Evolutionary conservation across 768 basidiomycete species (phyloP).

Genomic region (Xerocomellus chrysenteron): DNA sequence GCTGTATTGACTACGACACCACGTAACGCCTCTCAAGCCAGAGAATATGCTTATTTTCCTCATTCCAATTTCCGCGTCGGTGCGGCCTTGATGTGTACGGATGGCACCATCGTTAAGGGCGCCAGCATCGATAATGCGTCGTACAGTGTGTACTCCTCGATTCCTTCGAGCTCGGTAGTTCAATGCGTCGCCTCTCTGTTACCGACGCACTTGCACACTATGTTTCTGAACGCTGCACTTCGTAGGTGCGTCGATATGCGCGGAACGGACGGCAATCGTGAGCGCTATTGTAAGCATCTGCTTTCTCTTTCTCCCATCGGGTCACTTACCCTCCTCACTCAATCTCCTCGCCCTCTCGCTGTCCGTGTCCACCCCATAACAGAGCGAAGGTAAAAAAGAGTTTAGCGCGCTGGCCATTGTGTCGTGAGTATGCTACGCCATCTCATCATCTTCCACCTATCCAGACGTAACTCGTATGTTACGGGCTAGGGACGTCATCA

Average conservation of each 20-base stretch:
- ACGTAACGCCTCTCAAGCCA: conserved; percentile 42
- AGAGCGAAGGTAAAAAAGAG: no score
- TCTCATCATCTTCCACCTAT: no score
- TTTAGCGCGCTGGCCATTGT: no score
- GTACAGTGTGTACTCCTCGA: no score
- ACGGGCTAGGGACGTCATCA: conserved; percentile 59
- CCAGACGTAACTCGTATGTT: no score
- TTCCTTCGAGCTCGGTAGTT: no score
- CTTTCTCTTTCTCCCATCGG: neutral
- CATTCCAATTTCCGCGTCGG: conserved; percentile 94
- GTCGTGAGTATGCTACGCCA: no score
- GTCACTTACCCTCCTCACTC: no score
- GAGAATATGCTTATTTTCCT: conserved; percentile 68
- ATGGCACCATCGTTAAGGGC: conserved; percentile 75
- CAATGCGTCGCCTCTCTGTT: no score
- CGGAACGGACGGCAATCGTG: conserved; percentile 87
- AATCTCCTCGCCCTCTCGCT: no score
- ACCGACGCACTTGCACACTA: conserved; percentile 26
- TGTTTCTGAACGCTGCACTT: neutral
- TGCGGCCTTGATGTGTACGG: conserved; percentile 70
- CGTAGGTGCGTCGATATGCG: conserved; percentile 85
- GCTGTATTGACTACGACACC: neutral
- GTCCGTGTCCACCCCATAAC: no score
- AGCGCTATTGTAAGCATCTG: conserved; percentile 73
- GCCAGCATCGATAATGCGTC: conserved; percentile 28